A percentile compares a stretch with the other conserved stretches of the same genome.
Conservation (phyloP, 2,329 filamentous ascomycete genomes). For the Colletotrichum gloeosporioides region DNA sequence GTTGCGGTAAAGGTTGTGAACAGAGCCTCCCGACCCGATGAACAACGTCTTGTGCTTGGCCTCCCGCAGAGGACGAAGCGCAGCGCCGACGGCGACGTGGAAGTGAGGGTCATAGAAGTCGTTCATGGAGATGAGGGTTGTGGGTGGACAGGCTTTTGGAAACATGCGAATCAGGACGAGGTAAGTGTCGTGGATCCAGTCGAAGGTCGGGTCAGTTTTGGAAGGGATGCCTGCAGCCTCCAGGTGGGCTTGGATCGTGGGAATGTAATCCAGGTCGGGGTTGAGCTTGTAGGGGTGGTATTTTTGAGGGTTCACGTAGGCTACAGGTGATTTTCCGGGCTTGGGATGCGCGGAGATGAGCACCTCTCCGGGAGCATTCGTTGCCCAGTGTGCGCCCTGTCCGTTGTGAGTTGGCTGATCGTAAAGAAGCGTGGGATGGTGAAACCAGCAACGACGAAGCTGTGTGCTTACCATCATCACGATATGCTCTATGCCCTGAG, state of each 20-base stretch:
- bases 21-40: conserved; percentile 65
- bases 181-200: conserved; percentile 78
- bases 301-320: conserved; percentile 70
- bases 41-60: conserved; percentile 49
- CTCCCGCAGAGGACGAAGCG: conserved; percentile 61
- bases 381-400: conserved; percentile 71
- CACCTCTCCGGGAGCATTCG: conserved; percentile 53
- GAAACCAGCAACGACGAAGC: background rate
- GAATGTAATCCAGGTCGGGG: conserved; percentile 59
- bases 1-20: conserved; percentile 75
- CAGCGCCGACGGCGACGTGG: conserved; percentile 59
- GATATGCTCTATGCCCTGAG: conserved; percentile 63
- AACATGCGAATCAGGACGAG: conserved; percentile 75
- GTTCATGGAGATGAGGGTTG: conserved; percentile 51
- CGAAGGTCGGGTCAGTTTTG: conserved; percentile 58
- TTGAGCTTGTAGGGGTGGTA: conserved; percentile 67
- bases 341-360: conserved; percentile 66
- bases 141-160: conserved; percentile 67
- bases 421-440: background rate
- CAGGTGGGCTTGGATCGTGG: conserved; percentile 57
- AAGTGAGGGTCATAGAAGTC: conserved; percentile 44
- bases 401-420: background rate
- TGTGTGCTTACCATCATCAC: conserved; percentile 63
- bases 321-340: conserved; percentile 67
- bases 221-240: conserved; percentile 58